Conservation (phyloP, 352 stramenopile species). For the Pythium graminicola region DNA sequence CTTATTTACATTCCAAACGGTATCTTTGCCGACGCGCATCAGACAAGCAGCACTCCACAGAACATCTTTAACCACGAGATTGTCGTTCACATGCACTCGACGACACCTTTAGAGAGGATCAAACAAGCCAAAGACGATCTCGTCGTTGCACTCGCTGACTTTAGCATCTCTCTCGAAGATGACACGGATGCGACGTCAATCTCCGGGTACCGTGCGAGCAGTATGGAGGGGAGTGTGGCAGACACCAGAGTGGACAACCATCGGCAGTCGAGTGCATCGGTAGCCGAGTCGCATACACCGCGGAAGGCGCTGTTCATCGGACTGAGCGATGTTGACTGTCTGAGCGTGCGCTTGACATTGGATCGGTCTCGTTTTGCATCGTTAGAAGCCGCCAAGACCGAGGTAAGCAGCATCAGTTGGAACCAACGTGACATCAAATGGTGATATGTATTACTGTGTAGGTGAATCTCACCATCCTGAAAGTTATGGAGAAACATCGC, state of each 20-base stretch:
- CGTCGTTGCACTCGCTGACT: constrained; percentile 12
- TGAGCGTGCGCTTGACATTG: constrained; percentile 57
- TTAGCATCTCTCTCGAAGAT: not conserved
- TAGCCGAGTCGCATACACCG: not conserved
- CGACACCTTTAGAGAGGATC: constrained; percentile 40
- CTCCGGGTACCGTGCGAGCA: constrained; percentile 1
- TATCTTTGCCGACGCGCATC: constrained; percentile 64
- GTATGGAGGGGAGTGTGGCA: not conserved
- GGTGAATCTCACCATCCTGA: constrained; percentile 65
- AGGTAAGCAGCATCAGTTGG: constrained; percentile 37
- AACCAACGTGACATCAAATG: too few relatives aligned
- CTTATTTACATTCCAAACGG: constrained; percentile 76
- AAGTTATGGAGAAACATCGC: constrained; percentile 39
- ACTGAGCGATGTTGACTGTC: constrained; percentile 32
- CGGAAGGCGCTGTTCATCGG: constrained; percentile 17
- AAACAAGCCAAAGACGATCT: constrained; percentile 28
- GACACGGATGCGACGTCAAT: constrained; percentile 6
- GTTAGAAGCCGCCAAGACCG: constrained; percentile 51
- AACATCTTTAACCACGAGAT: constrained; percentile 53
- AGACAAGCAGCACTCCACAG: constrained; percentile 50
- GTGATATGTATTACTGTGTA: constrained; percentile 8
- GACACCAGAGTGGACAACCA: not conserved
- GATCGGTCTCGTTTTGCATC: constrained; percentile 46
- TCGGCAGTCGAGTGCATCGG: constrained; percentile 13
- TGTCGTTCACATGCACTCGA: constrained; percentile 33